Base-by-base conservation (phyloP, 2,329 filamentous ascomycete species). In the Penicillium janthinellum region DNA sequence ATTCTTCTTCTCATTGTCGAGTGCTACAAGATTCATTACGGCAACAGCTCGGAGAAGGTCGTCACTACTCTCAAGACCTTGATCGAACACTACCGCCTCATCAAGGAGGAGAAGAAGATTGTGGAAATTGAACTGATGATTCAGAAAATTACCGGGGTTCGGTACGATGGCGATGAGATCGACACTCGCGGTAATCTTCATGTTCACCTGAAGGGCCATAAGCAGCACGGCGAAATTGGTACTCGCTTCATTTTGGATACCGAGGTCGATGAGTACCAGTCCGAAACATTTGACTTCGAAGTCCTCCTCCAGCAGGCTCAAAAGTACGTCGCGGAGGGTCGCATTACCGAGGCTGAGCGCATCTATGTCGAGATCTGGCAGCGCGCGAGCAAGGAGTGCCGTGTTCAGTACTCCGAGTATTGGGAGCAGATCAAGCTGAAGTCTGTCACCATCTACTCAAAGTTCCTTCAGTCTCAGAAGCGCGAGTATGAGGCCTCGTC, bases 351-450 rank as follows among this genome's bases (percentile, higher is more conserved):
- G n/a, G 81, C 81, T 0, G 81, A 84, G 64, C 73, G 75, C 41
- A 73, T 73, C 2, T 84, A 82, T 50, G 75, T 83, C 15, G 78
- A 83, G 59, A 74, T 82, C 4, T 84, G 82, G 82, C 78, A 81
- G 67, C 78, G 78, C n/a, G 72, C 80, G 1, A 82, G 78, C n/a
- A 75, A 74, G 42, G 78, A 79, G 56, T 81, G 76, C 59, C 79
- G 78, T 25, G 68, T 70, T 10, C 74, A 78, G 25, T 74, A 75
- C 42, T 77, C 79, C 1, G 67, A 76, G 4, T 73, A 79, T 39
- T 82, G 77, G 77, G 81, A 83, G 56, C 75, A 80, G 66, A 77
- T 75, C 66, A 83, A 83, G 64, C 71, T 83, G 25, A 74, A 79
- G 52, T 70, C 79, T 20, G 75, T 80, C 5, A 71, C 81, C n/a